phyloP scores from a whole-genome alignment of 179 eudicot species.

The Vitellaria paradoxa region DNA sequence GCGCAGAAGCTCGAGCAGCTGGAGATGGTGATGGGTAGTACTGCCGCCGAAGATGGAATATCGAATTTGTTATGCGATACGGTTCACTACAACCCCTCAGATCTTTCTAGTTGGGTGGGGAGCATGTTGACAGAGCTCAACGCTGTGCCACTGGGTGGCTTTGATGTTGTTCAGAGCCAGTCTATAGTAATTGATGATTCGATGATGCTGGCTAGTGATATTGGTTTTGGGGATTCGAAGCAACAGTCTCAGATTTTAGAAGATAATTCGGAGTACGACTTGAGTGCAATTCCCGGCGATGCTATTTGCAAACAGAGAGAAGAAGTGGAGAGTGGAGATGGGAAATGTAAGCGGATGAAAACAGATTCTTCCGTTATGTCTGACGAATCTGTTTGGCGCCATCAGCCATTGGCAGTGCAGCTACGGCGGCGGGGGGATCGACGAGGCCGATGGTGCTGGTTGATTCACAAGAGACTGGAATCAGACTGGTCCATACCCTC shows the following conservation, averaged over 20 bases:
- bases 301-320: constrained; percentile 44
- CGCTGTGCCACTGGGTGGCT: constrained; percentile 1
- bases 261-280: constrained; percentile 58
- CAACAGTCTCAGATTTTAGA: constrained; percentile 7
- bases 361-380: neutral
- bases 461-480: constrained; percentile 77
- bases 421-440: constrained; percentile 4
- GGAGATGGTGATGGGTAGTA: constrained; percentile 57
- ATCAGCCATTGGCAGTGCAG: constrained; percentile 11
- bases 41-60: constrained; percentile 43
- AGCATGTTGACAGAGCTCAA: constrained; percentile 68
- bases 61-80: constrained; percentile 49
- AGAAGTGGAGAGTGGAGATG: constrained; percentile 11
- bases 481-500: constrained; percentile 70
- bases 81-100: constrained; percentile 83
- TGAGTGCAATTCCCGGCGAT: constrained; percentile 78
- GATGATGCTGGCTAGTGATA: neutral
- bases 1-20: constrained; percentile 74
- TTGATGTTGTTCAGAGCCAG: neutral
- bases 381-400: neutral
- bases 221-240: neutral
- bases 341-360: constrained; percentile 32
- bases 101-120: constrained; percentile 73
- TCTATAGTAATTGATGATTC: neutral
- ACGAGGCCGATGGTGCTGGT: constrained; percentile 57